Conservation (phyloP, 78 protist species). For the Chrysochromulina tobinii region DNA sequence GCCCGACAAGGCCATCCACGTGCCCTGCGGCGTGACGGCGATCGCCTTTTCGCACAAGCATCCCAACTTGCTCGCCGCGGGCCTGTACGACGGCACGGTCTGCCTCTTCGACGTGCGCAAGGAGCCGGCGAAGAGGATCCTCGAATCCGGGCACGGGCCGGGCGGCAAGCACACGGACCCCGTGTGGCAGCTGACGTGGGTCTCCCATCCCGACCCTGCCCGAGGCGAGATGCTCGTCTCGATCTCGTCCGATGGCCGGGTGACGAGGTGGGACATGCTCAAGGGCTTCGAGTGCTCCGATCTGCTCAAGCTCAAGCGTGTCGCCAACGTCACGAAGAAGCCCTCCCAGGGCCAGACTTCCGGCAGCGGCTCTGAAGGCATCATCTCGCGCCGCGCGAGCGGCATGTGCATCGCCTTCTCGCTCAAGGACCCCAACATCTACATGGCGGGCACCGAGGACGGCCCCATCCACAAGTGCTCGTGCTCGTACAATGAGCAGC, state of each 20-base stretch:
- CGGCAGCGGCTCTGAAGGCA: conserved; percentile 27
- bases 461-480: conserved; percentile 77
- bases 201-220: conserved; percentile 28
- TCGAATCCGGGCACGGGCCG: background rate
- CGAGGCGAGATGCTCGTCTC: conserved; percentile 63
- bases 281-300: conserved; percentile 71
- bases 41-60: conserved; percentile 28
- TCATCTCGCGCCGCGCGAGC: conserved; percentile 53
- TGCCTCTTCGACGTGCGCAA: conserved; percentile 64
- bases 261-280: conserved; percentile 62
- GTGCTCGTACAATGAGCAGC: conserved; percentile 56
- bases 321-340: background rate
- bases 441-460: conserved; percentile 79
- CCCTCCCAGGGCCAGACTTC: background rate
- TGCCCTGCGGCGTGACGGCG: conserved; percentile 37
- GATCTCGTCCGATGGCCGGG: conserved; percentile 72
- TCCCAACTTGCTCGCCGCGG: conserved; percentile 65
- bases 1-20: background rate
- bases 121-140: background rate
- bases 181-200: conserved; percentile 70
- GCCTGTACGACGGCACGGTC: conserved; percentile 64
- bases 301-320: conserved; percentile 50
- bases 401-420: conserved; percentile 61
- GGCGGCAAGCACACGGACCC: conserved; percentile 66
- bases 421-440: conserved; percentile 39